Evolutionary conservation across 495 filamentous ascomycete species (phyloP).

Genomic region (Stereocaulon alpinum): DNA sequence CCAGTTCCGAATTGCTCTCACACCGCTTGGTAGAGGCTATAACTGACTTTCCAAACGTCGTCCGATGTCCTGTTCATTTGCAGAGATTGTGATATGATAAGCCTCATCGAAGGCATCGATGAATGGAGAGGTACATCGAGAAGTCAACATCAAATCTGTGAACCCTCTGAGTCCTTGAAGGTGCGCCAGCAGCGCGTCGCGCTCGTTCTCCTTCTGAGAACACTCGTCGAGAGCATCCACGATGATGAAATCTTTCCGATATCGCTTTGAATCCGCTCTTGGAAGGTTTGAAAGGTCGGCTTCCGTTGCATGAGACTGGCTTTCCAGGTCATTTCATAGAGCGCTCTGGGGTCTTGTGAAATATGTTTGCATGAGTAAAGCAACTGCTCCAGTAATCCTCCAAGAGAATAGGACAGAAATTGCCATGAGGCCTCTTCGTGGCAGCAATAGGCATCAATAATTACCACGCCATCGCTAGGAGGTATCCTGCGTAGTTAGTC

Average conservation of each 20-base stretch:
- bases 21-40: not conserved
- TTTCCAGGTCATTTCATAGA: not conserved
- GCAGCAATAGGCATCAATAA: not conserved
- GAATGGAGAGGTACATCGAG: not conserved
- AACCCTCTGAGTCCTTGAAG: not conserved
- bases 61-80: constrained; percentile 2
- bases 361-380: not conserved
- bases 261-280: not conserved
- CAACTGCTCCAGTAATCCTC: not conserved
- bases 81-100: not conserved
- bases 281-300: not conserved
- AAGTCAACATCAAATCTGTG: constrained; percentile 7
- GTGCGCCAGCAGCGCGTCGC: not conserved
- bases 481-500: not conserved
- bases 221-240: constrained; percentile 12
- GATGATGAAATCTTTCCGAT: constrained; percentile 3
- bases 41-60: not conserved
- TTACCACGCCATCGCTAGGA: not conserved
- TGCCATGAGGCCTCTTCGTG: not conserved
- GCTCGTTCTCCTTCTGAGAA: not conserved
- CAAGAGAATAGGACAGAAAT: not conserved
- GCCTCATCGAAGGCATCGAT: not conserved
- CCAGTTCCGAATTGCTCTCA: not conserved
- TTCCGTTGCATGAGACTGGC: not conserved
- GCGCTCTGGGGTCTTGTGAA: not conserved